Evolutionary conservation across 164 flowering plant species (phyloP), one percentile per base, ranked within the genome.

Genomic region (Vitis rotundifolia): DNA sequence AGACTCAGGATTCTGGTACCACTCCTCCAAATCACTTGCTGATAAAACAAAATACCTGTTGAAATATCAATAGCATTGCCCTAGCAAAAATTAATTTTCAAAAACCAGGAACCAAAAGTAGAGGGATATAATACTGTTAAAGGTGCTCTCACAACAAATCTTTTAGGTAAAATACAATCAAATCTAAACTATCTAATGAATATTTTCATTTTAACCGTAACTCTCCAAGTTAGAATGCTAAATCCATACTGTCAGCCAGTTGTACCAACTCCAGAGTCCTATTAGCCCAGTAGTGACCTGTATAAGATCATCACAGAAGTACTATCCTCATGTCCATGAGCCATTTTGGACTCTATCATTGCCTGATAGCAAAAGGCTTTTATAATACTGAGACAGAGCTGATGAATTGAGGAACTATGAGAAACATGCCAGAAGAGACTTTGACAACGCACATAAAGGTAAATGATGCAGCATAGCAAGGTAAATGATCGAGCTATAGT

Each of bases 11-110:
- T 86, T 88, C 74, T 87, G 91, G 77, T 84, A 84, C 99, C 93
- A 91, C 64, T 85, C 97, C 66, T 91, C 95, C 76, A 96, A 73
- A 83, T 96, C 99, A 79, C 68, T 83, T 63, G 89, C 75, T 11
- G 98, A 80, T 67, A 93, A 79, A 69, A 96, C 92, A 84, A 96
- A 93, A 72, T 90, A 96, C 90, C 99, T 96, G 86, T 67, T 29
- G 61, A 68, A 63, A 49, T 18, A 70, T 61, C 13, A 70, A 68
- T 8, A 64, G 53, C 59, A 48, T 31, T 19, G 16, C 49, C 59
- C 66, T 48, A 71, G 71, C 16, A 57, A 70, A 29, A 13, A 51
- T 62, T 63, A 19, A 37, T 28, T 31, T 31, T 29, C 48, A 15
- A 51, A 16, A 37, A 31, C 19, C 64, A 57, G 9, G 55, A 31